phyloP scores from a whole-genome alignment of 352 stramenopile species.

The Pythium sukuiense region DNA sequence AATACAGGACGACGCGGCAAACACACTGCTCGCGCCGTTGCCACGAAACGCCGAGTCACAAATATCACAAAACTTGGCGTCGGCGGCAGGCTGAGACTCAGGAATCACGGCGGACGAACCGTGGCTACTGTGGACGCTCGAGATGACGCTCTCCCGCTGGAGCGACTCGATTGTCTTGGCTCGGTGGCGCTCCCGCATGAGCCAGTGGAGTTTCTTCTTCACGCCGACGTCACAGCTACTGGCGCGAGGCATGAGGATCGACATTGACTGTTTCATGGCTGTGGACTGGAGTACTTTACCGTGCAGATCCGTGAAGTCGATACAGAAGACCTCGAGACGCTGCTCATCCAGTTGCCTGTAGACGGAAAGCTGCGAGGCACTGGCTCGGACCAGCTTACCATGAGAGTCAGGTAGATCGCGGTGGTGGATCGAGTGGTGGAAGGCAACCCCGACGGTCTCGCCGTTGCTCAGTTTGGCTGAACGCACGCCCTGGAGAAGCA shows the following conservation, averaged over 20 bases:
- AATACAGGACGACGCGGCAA: not conserved
- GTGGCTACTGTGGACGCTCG: not conserved
- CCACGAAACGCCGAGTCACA: constrained; percentile 9
- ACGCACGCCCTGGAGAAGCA: not conserved
- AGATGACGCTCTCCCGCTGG: not conserved
- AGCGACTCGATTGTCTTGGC: not conserved
- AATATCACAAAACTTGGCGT: constrained; percentile 10
- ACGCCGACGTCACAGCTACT: constrained; percentile 31
- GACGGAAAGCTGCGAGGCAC: constrained; percentile 37
- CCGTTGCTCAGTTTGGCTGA: constrained; percentile 11
- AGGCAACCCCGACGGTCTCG: constrained; percentile 45
- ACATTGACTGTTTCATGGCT: constrained; percentile 24
- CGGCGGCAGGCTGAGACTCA: not conserved
- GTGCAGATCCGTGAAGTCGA: constrained; percentile 31
- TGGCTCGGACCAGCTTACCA: constrained; percentile 39
- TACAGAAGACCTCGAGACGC: constrained; percentile 43
- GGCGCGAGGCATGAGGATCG: constrained; percentile 20
- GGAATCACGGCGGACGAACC: not conserved
- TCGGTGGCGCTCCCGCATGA: constrained; percentile 29
- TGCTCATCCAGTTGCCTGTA: constrained; percentile 45
- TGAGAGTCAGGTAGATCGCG: constrained; percentile 34
- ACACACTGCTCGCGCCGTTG: not conserved
- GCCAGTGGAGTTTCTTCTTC: constrained; percentile 51
- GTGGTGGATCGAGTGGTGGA: constrained; percentile 50
- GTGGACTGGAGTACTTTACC: not conserved